Percentiles rank a stretch among this genome's conserved stretches.
These are phyloP conservation scores for Ganoderma sp. DNA, from an alignment of 1,284 basidiomycete species.

Conservation along the genomic window DNA sequence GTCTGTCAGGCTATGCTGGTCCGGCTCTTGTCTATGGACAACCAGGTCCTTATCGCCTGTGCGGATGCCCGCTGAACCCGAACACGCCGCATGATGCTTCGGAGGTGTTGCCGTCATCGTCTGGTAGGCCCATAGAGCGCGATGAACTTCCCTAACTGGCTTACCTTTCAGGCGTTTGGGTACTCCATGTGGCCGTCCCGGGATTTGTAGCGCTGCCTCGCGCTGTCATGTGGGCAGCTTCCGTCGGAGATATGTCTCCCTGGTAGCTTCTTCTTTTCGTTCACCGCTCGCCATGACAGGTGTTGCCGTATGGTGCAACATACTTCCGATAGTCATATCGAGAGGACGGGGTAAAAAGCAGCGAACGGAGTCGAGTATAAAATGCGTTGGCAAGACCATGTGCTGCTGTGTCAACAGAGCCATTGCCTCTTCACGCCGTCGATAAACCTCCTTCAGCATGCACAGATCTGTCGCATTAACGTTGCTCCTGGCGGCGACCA, in stretches of 20 bases:
- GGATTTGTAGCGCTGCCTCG: background rate
- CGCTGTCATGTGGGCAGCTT: conserved; percentile 15
- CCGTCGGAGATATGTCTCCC: conserved; percentile 18
- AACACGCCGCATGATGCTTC: background rate
- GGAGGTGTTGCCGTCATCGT: background rate
- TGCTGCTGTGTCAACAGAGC: background rate
- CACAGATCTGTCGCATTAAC: background rate
- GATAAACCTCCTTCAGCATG: background rate
- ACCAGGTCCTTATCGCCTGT: background rate
- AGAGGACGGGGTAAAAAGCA: background rate
- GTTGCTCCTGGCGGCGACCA: background rate
- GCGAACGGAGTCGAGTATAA: background rate
- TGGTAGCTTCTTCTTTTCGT: conserved; percentile 8
- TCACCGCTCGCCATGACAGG: background rate
- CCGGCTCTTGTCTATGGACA: background rate
- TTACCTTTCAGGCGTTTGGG: background rate
- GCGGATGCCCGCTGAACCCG: background rate
- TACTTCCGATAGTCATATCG: background rate
- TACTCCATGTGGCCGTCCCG: background rate
- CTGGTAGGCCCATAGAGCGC: background rate
- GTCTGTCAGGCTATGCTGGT: background rate
- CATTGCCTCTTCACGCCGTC: background rate
- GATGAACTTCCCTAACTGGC: background rate
- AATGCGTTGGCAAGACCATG: background rate
- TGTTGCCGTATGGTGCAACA: background rate